Evolutionary conservation across 352 stramenopile species (phyloP), one percentile per base, ranked within the genome.

Genomic region (Globisporangium spinosum): DNA sequence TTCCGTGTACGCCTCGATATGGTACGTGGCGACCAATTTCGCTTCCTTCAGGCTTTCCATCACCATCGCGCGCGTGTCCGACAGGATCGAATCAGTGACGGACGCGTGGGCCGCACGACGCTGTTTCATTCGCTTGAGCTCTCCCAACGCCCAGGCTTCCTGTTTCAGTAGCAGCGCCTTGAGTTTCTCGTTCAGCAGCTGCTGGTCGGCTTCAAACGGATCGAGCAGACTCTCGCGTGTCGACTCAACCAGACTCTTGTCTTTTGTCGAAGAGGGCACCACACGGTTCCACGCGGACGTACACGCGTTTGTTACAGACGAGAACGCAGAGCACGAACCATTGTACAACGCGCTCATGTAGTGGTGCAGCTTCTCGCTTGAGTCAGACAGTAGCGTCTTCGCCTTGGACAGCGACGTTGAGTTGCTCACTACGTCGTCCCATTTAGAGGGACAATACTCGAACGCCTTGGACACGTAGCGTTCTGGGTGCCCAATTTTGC

Each of bases 71-170:
- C 68, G 75, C 6, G 79, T 88, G 20, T 89, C 75, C 0, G 68
- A 65, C 35, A 92, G 60, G 45, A 89, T 76, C 27, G 74, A 75
- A 23, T 87, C 69, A 0, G 70, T 78, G 1, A 68, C 61, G 17
- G 64, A 67, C 34, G 70, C 57, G 32, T 84, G 77, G 15, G 70
- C 66, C 7, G 70, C 70, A 2, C 84, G 79, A 57, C 73, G 76
- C 35, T 72, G 64, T 57, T 88, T 81, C 62, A 87, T 81, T 2
- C 73, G 74, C 35, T 87, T 70, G 4, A 89, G 70, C 47, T 89
- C 71, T 5, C 74, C 71, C 22, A 87, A 20, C 6, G 72, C 75
- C 64, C 70, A 79, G 43, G 69, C 74, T 65, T 89, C 76, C 23
- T 87, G 71, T 15, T 70, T 60, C 29, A 63, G 71, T 10, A 88